phyloP scores from a whole-genome alignment of 495 filamentous ascomycete genomes.

The Xylaria intraflava region DNA sequence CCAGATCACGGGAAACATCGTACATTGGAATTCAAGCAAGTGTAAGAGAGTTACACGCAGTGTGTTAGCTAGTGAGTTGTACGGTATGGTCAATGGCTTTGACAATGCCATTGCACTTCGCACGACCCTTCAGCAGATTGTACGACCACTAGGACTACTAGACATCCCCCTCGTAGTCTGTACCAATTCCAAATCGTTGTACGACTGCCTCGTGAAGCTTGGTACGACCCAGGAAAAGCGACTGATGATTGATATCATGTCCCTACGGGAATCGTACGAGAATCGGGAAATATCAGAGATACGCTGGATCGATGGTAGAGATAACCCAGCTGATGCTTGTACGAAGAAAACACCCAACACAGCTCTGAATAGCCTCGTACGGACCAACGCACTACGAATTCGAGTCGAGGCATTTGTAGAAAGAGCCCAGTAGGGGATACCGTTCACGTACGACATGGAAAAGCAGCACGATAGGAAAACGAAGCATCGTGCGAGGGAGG shows the following conservation, averaged over 20 bases:
- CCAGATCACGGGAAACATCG: neutral
- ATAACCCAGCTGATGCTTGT: constrained; percentile 4
- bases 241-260: constrained; percentile 13
- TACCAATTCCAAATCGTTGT: constrained; percentile 11
- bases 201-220: constrained; percentile 13
- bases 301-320: neutral
- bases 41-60: constrained; percentile 6
- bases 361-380: neutral
- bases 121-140: neutral
- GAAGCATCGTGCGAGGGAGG: no score
- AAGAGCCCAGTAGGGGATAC: no score
- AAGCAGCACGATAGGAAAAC: no score
- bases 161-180: constrained; percentile 1
- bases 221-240: constrained; percentile 10
- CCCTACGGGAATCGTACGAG: neutral
- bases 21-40: no score
- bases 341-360: constrained; percentile 1
- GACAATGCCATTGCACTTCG: neutral
- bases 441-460: no score
- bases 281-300: neutral
- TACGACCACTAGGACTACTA: neutral
- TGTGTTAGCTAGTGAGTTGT: constrained; percentile 3
- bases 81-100: constrained; percentile 4
- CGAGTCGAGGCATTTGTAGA: no score
- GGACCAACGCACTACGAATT: no score